Conservation (phyloP, 805 yeast species). For the Starmerella geochares region DNA sequence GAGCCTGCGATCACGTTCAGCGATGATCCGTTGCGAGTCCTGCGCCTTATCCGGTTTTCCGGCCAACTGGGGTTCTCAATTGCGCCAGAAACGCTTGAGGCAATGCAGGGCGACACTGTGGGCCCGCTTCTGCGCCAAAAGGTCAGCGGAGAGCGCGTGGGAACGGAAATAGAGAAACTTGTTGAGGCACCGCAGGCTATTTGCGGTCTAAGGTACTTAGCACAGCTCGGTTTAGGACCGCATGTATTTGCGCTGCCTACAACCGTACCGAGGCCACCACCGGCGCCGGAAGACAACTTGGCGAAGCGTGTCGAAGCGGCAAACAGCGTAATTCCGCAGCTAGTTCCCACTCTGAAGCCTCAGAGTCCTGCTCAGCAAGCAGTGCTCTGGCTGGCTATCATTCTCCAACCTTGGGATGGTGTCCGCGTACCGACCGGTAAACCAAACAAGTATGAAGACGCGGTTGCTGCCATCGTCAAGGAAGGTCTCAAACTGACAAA, state of each 20-base stretch:
- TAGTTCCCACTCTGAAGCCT: conserved; percentile 5
- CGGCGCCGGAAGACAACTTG: background rate
- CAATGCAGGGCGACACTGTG: conserved; percentile 56
- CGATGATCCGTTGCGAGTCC: conserved; percentile 88
- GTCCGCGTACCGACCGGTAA: conserved; percentile 28
- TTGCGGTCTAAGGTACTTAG: conserved; percentile 53
- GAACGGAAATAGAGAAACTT: conserved; percentile 71
- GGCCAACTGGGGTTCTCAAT: conserved; percentile 61
- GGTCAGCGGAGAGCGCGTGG: conserved; percentile 83
- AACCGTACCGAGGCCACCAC: background rate
- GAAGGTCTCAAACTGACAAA: conserved; percentile 62
- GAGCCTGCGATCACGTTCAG: conserved; percentile 73
- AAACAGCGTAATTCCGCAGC: conserved; percentile 2
- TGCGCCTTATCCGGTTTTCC: conserved; percentile 79
- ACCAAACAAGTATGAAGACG: conserved; percentile 22
- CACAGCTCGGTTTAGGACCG: conserved; percentile 44
- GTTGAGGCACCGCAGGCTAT: conserved; percentile 53
- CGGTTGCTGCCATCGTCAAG: conserved; percentile 42
- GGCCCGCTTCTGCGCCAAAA: conserved; percentile 53
- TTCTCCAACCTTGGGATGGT: conserved; percentile 37
- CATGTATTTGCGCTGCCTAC: conserved; percentile 40
- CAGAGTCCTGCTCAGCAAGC: conserved; percentile 12
- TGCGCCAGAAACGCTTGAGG: conserved; percentile 44
- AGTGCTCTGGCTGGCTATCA: conserved; percentile 40
- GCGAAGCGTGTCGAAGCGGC: background rate